phyloP scores from a whole-genome alignment of 139 green algal genomes.

The Tetradesmus obliquus region DNA sequence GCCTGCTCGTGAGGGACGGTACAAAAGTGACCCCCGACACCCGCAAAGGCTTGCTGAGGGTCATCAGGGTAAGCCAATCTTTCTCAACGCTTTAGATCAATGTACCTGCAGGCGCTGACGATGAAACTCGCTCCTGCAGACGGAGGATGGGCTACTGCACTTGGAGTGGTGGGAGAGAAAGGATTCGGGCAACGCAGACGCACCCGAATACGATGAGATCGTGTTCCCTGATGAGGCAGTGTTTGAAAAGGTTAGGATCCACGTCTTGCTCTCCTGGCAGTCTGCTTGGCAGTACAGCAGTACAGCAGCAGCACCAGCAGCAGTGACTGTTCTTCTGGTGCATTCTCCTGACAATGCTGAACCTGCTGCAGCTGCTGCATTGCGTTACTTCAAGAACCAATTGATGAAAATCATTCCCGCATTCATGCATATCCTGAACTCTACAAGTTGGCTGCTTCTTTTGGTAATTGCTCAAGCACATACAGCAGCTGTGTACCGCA shows the following conservation, averaged over 20 bases:
- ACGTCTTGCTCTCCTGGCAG: neutral
- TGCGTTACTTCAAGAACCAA: neutral
- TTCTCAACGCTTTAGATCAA: too few species aligned
- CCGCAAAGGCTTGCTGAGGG: constrained; percentile 62
- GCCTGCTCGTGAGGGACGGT: constrained; percentile 47
- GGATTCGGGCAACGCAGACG: constrained; percentile 1
- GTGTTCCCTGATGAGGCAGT: constrained; percentile 69
- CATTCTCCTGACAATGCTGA: neutral
- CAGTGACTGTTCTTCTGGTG: neutral
- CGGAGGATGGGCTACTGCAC: constrained; percentile 65
- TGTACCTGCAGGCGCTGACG: too few species aligned
- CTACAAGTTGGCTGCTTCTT: too few species aligned
- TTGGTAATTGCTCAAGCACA: too few species aligned
- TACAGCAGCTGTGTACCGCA: too few species aligned
- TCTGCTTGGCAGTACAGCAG: neutral
- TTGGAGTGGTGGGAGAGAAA: constrained; percentile 64
- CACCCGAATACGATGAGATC: constrained; percentile 63
- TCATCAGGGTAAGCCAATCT: constrained; percentile 52
- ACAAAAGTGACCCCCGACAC: constrained; percentile 57
- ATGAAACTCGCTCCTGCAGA: neutral
- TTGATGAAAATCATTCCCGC: neutral
- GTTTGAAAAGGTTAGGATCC: constrained; percentile 63
- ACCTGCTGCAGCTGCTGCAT: neutral
- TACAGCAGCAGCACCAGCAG: constrained; percentile 20
- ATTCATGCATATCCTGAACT: too few species aligned